Percentiles rank a stretch among this genome's conserved stretches.
Evolutionary conservation across 305 asterid genomes (phyloP).

Genomic region (Rubia tinctorum): DNA sequence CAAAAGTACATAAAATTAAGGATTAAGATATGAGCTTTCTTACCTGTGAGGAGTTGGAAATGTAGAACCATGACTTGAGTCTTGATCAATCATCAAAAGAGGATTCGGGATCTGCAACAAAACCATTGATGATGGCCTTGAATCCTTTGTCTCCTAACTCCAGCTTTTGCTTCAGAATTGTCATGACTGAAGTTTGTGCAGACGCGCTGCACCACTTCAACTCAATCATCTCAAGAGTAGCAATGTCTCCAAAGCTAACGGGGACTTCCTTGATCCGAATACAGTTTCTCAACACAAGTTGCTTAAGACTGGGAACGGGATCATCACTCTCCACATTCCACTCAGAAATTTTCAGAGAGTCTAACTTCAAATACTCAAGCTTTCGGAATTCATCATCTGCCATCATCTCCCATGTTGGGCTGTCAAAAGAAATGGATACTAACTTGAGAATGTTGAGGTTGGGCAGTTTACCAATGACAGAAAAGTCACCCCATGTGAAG

Average conservation of each 20-base stretch:
- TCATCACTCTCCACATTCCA: conserved; percentile 12
- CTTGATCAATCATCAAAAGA: not conserved
- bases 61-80: not conserved
- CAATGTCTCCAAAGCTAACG: not conserved
- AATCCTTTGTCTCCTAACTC: not conserved
- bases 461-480: not conserved
- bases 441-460: conserved; percentile 16
- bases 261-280: conserved; percentile 17
- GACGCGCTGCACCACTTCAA: conserved; percentile 3
- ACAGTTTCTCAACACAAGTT: conserved; percentile 12
- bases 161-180: not conserved
- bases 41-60: not conserved
- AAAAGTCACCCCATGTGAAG: conserved; percentile 9
- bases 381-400: conserved; percentile 6
- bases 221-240: conserved; percentile 5
- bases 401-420: conserved; percentile 10
- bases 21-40: not conserved
- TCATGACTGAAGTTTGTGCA: conserved; percentile 1
- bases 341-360: conserved; percentile 5
- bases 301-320: conserved; percentile 11
- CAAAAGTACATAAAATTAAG: not conserved
- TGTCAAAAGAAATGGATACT: not conserved
- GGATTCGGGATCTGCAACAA: not conserved
- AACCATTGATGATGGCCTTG: conserved; percentile 1
- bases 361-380: conserved; percentile 10